A percentile compares a stretch with the other conserved stretches of the same genome.
Evolutionary conservation across 352 stramenopile species (phyloP).

Genomic region (Phytophthora melonis): DNA sequence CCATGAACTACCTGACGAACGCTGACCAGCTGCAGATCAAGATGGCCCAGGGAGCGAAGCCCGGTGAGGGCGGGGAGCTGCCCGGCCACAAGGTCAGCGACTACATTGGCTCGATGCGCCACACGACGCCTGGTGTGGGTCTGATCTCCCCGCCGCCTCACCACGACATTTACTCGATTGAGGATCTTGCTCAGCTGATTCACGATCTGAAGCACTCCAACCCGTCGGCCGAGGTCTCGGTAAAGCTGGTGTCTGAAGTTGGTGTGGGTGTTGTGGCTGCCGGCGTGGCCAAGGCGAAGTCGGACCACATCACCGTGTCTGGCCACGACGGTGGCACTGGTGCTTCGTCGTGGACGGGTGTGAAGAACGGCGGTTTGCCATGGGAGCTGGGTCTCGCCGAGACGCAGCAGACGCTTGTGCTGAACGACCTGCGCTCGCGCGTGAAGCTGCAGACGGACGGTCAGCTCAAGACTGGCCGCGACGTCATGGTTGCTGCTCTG

Average conservation of each 20-base stretch:
- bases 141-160: constrained; percentile 97
- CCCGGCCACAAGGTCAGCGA: constrained; percentile 97
- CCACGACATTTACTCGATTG: constrained; percentile 99
- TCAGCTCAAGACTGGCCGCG: constrained; percentile 94
- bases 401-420: constrained; percentile 96
- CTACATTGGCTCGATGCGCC: constrained; percentile 96
- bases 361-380: constrained; percentile 94
- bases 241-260: constrained; percentile 97
- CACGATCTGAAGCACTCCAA: constrained; percentile 98
- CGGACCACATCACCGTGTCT: constrained; percentile 96
- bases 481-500: constrained; percentile 95
- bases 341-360: constrained; percentile 94
- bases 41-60: constrained; percentile 98
- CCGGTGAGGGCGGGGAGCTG: constrained; percentile 96
- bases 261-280: constrained; percentile 96
- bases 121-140: constrained; percentile 96
- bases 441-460: constrained; percentile 96
- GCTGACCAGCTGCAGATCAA: constrained; percentile 99
- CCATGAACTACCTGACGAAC: constrained; percentile 97
- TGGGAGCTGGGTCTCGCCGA: constrained; percentile 97
- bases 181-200: constrained; percentile 98
- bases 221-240: constrained; percentile 92
- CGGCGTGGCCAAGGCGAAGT: constrained; percentile 90
- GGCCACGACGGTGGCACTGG: constrained; percentile 96
- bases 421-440: constrained; percentile 94